phyloP scores from a whole-genome alignment of 768 basidiomycete species.

The Pleurotus sapidus region DNA sequence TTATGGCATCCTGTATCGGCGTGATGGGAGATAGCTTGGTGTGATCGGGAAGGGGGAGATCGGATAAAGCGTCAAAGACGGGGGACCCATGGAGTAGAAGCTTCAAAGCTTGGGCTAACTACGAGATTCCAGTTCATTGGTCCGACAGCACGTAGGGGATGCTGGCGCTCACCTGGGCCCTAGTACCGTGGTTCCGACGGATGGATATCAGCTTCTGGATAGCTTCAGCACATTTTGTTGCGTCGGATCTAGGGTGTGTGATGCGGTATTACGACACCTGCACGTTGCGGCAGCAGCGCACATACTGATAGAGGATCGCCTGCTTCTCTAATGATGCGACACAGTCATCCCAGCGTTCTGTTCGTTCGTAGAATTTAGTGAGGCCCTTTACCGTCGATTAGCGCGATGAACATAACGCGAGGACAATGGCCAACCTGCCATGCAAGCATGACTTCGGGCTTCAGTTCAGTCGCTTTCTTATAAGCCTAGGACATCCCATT shows the following conservation, averaged over 20 bases:
- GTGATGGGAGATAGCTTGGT: slow-evolving; percentile 68
- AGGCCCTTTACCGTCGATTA: slow-evolving; percentile 53
- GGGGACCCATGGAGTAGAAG: slow-evolving; percentile 75
- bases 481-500: slow-evolving; percentile 52
- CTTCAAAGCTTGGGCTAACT: slow-evolving; percentile 69
- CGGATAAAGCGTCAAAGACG: slow-evolving; percentile 56
- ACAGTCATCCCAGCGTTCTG: slow-evolving; percentile 55
- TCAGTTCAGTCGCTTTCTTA: slow-evolving; percentile 68
- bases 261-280: too few relatives aligned
- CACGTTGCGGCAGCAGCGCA: too few relatives aligned
- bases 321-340: slow-evolving; percentile 51
- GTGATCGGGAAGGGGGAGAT: slow-evolving; percentile 72
- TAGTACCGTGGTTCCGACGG: slow-evolving; percentile 57
- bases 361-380: slow-evolving; percentile 67
- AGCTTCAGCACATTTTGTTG: slow-evolving; percentile 73
- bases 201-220: slow-evolving; percentile 75
- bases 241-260: slow-evolving; percentile 55
- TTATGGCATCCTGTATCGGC: slow-evolving; percentile 55
- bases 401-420: not conserved
- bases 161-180: slow-evolving; percentile 45
- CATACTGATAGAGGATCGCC: slow-evolving; percentile 49
- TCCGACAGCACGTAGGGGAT: not conserved
- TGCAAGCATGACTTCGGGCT: slow-evolving; percentile 70
- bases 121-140: slow-evolving; percentile 1
- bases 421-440: slow-evolving; percentile 65